Evolutionary conservation across 352 stramenopile genomes (phyloP), one percentile per base, ranked within the genome.

Genomic region (Pythium rishiriense): DNA sequence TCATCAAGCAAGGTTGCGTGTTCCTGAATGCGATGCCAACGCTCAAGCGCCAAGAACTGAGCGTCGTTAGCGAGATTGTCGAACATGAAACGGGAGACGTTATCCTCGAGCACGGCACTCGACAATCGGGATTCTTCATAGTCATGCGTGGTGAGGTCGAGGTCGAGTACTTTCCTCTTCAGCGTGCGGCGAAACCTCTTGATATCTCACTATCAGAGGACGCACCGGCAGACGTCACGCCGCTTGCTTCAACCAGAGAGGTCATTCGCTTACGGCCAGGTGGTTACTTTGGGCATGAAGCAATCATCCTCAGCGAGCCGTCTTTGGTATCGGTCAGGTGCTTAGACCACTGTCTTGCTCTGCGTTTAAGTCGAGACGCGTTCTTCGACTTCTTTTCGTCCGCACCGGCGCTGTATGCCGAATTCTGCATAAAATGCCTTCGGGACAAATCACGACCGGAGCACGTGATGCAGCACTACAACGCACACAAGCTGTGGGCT

Each of bases 381-480:
- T 91, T 91, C 28, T 56, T 76, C 28, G 68, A 78, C 29, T 88
- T 90, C 59, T 90, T 91, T 42, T 62, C 59, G 21, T 77, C 66
- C 25, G 60, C 85, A 7, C 80, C 78, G 0, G 78, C 87, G 29
- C 58, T 88, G 17, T 91, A 81, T 37, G 68, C 80, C 15, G 80
- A 91, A 58, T 90, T 89, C 33, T 88, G 78, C 50, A 81, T 91
- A 68, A 81, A 83, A 35, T 87, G 78, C 54, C 62, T 91, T 9
- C 82, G 80, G 3, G 70, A 85, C 7, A 74, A 74, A 31, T 66
- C 58, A 2, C 64, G 62, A 0, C 69, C 72, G 3, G 82, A 89
- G 66, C 79, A 89, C 39, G 58, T 90, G 15, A 87, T 91, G 69
- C 75, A 89, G 55, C 82, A 91, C 46, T 91, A 88, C 48, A 79